Evolutionary conservation across 1,139 yeast species (phyloP).

Genomic region (Diutina scorzettiae): DNA sequence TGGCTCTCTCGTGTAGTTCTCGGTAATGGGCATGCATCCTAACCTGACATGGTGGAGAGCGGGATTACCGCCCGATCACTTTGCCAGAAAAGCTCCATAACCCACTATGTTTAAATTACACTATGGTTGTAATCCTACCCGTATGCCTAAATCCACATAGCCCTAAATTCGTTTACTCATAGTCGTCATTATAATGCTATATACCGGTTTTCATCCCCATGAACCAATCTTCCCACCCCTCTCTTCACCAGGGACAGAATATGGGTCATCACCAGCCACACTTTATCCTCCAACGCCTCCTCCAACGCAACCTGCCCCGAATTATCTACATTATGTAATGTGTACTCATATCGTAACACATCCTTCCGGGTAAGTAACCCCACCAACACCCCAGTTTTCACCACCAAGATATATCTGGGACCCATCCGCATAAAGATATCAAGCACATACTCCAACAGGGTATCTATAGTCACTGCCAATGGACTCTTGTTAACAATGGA

Average conservation of each 20-base stretch:
- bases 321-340: constrained; percentile 9
- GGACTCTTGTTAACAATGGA: constrained; percentile 49
- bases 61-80: too few species aligned
- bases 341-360: constrained; percentile 41
- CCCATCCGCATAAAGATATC: constrained; percentile 72
- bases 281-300: not conserved
- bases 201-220: constrained; percentile 19
- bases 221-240: constrained; percentile 20
- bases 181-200: too few species aligned
- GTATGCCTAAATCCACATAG: too few species aligned
- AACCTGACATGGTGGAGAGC: too few species aligned
- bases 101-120: too few species aligned
- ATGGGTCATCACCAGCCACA: not conserved
- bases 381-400: constrained; percentile 35
- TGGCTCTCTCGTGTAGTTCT: too few species aligned
- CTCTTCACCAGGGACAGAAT: constrained; percentile 9
- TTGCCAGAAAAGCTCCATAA: too few species aligned
- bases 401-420: constrained; percentile 63
- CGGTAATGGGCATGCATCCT: too few species aligned
- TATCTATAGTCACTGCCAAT: constrained; percentile 39
- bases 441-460: constrained; percentile 51
- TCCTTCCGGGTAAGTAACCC: constrained; percentile 65
- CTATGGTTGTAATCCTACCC: too few species aligned
- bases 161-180: too few species aligned
- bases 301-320: not conserved